Evolutionary conservation across 1,284 basidiomycete species (phyloP).

Genomic region (Heterobasidion irregulare): DNA sequence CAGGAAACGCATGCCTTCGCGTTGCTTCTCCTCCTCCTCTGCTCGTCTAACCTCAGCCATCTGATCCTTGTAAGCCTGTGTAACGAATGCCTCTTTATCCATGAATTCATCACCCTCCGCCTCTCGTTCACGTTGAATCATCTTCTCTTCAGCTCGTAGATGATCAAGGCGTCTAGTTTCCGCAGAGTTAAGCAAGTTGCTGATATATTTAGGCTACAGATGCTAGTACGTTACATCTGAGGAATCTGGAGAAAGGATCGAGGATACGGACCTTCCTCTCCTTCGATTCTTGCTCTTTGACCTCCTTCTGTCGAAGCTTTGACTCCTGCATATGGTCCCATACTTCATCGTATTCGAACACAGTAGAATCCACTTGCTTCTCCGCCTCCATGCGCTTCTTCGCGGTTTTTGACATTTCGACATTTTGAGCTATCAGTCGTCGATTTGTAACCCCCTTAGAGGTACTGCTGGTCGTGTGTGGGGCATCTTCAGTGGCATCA

Average conservation of each 20-base stretch:
- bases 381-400: constrained; percentile 70
- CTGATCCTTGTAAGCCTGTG: constrained; percentile 95
- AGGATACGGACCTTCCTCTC: constrained; percentile 60
- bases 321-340: constrained; percentile 94
- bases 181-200: constrained; percentile 74
- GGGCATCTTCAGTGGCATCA: constrained; percentile 47
- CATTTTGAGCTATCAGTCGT: constrained; percentile 47
- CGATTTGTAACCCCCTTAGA: constrained; percentile 37
- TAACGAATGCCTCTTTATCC: constrained; percentile 96
- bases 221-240: constrained; percentile 14
- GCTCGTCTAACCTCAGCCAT: constrained; percentile 87
- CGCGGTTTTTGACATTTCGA: constrained; percentile 47
- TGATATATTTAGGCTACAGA: constrained; percentile 88
- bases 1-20: constrained; percentile 59
- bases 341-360: constrained; percentile 95
- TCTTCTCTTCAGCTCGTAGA: constrained; percentile 95
- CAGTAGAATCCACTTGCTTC: constrained; percentile 71
- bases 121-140: constrained; percentile 91
- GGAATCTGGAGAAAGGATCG: constrained; percentile 5
- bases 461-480: constrained; percentile 29
- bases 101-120: constrained; percentile 90
- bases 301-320: constrained; percentile 66
- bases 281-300: constrained; percentile 63
- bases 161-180: constrained; percentile 84
- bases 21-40: constrained; percentile 83